phyloP scores from a whole-genome alignment of 257 asterid species.

The Verbascum thapsus region DNA sequence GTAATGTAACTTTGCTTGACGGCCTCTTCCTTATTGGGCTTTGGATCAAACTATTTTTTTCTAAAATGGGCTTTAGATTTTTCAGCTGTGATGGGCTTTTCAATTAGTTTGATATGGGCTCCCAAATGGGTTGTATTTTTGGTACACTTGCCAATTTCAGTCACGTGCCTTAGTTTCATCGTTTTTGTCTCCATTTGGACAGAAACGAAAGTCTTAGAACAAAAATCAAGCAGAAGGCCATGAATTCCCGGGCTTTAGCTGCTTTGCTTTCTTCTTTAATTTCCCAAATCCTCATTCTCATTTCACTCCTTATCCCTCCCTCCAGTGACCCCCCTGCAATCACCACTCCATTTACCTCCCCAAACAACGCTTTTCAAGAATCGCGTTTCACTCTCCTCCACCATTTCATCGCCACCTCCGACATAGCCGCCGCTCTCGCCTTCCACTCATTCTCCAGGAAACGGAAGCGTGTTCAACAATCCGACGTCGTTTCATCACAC shows the following conservation, averaged over 20 bases:
- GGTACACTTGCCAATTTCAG: no score
- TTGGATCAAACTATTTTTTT: no score
- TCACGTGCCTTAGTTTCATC: not conserved
- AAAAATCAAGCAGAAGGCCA: conserved; percentile 4
- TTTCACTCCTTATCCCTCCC: conserved; percentile 49
- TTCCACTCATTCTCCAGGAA: conserved; percentile 48
- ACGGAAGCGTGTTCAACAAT: conserved; percentile 53
- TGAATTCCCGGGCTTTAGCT: conserved; percentile 51
- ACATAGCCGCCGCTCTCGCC: conserved; percentile 43
- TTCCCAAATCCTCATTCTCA: conserved; percentile 50
- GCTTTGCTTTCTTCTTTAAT: conserved; percentile 63
- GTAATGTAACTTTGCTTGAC: no score
- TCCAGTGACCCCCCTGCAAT: conserved; percentile 29
- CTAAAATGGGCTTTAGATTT: no score
- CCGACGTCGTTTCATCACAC: conserved; percentile 24
- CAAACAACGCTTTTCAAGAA: conserved; percentile 16
- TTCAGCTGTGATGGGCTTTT: no score
- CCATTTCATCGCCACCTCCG: conserved; percentile 57
- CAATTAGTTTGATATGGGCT: no score
- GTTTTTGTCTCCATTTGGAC: conserved; percentile 19
- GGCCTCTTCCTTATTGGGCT: no score
- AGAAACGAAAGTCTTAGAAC: conserved; percentile 18
- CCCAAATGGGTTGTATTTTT: no score
- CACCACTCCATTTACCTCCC: no score
- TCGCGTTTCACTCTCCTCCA: conserved; percentile 45